phyloP scores from a whole-genome alignment of 2,329 filamentous ascomycete species.

The Macroventuria anomochaeta region DNA sequence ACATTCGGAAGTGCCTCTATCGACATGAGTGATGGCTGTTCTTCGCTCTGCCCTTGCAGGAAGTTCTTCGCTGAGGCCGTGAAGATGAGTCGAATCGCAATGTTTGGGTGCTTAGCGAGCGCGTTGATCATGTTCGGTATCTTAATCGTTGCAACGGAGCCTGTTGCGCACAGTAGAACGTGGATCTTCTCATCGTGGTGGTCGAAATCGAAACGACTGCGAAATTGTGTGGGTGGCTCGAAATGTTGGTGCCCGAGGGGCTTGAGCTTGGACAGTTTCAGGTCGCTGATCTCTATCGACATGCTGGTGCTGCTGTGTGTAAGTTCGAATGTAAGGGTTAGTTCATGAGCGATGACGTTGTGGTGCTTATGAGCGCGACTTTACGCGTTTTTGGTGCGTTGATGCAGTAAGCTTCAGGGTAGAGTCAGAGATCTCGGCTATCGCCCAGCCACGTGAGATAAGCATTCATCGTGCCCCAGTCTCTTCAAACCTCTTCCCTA shows the following conservation, averaged over 20 bases:
- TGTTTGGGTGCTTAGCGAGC: conserved; percentile 59
- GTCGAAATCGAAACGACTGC: conserved; percentile 33
- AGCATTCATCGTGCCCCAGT: not conserved
- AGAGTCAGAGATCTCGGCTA: conserved; percentile 15
- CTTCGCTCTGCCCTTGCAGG: conserved; percentile 73
- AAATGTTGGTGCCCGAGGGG: conserved; percentile 35
- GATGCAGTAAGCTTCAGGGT: conserved; percentile 13
- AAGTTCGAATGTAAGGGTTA: not conserved
- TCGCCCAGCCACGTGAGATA: conserved; percentile 12
- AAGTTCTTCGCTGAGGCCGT: conserved; percentile 77
- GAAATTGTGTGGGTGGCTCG: conserved; percentile 17
- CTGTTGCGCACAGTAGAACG: conserved; percentile 70
- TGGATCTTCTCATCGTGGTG: conserved; percentile 54
- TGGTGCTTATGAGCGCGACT: not conserved
- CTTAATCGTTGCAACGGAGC: conserved; percentile 90
- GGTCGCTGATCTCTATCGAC: conserved; percentile 31
- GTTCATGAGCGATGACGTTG: conserved; percentile 18
- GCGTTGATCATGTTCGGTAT: conserved; percentile 58
- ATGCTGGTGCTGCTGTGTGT: conserved; percentile 23
- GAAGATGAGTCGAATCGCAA: conserved; percentile 86
- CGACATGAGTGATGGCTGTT: conserved; percentile 73
- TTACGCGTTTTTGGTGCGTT: conserved; percentile 4
- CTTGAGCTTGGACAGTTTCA: conserved; percentile 38
- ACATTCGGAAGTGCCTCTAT: conserved; percentile 71
- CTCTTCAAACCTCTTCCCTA: not conserved